Evolutionary conservation across 1,284 basidiomycete species (phyloP).

Genomic region (Sanghuangporus weigelae): DNA sequence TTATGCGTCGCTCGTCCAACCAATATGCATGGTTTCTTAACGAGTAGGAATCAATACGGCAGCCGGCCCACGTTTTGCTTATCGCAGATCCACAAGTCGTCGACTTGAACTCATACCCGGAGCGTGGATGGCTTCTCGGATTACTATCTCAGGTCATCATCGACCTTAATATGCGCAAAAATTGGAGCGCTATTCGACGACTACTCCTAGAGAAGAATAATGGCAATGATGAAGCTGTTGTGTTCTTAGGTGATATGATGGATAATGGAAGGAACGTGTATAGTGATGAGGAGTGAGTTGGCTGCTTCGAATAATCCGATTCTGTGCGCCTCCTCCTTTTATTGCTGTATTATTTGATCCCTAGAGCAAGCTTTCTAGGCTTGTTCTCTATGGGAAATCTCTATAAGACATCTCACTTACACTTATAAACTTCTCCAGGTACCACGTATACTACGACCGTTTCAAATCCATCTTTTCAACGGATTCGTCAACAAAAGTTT

Average conservation of each 20-base stretch:
- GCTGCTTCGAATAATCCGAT: background rate
- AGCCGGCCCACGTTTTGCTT: conserved; percentile 52
- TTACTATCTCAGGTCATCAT: conserved; percentile 48
- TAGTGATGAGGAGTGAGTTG: conserved; percentile 59
- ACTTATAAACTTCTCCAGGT: conserved; percentile 36
- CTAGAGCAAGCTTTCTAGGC: background rate
- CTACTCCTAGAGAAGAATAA: conserved; percentile 42
- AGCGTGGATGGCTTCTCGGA: conserved; percentile 34
- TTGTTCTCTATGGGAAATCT: background rate
- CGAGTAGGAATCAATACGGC: background rate
- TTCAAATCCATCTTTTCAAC: conserved; percentile 61
- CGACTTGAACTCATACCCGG: conserved; percentile 42
- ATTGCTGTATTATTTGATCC: background rate
- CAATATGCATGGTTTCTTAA: background rate
- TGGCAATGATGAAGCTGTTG: conserved; percentile 44
- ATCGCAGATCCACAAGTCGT: conserved; percentile 77
- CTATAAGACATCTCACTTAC: background rate
- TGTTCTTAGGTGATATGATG: conserved; percentile 81
- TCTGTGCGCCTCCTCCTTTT: background rate
- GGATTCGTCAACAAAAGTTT: conserved; percentile 37
- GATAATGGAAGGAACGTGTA: conserved; percentile 60
- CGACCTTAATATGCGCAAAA: conserved; percentile 69
- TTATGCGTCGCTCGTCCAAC: background rate
- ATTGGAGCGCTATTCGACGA: conserved; percentile 55
- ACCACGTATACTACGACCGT: conserved; percentile 49